Conservation (phyloP, 2,329 filamentous ascomycete species). For the Diaporthe citriasiana region DNA sequence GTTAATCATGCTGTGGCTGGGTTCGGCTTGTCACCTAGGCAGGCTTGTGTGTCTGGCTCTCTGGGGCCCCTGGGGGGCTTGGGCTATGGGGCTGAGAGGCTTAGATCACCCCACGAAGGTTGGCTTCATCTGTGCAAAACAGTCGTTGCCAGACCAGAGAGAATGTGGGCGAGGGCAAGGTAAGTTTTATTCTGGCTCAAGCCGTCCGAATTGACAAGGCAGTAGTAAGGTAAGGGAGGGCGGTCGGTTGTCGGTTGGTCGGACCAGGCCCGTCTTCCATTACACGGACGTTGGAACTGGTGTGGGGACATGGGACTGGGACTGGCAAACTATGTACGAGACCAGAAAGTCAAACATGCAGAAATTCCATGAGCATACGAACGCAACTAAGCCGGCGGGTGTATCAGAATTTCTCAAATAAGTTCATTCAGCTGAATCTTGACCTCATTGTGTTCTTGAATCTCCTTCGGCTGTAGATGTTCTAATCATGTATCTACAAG, state of each 20-base stretch:
- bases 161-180: not conserved
- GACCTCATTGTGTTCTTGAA: too few relatives aligned
- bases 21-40: not conserved
- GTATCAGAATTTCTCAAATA: too few relatives aligned
- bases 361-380: too few relatives aligned
- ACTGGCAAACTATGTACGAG: too few relatives aligned
- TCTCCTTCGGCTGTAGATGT: too few relatives aligned
- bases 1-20: conserved; percentile 34
- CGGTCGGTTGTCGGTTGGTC: not conserved
- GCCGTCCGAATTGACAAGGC: conserved; percentile 9
- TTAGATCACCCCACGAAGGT: not conserved
- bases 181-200: not conserved
- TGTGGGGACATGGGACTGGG: not conserved
- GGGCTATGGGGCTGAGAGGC: conserved; percentile 13
- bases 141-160: not conserved
- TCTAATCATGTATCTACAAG: too few relatives aligned
- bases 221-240: too few relatives aligned
- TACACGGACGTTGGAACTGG: conserved; percentile 12
- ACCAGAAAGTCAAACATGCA: too few relatives aligned
- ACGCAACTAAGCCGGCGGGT: too few relatives aligned
- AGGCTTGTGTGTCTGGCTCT: not conserved
- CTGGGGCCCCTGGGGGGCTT: not conserved
- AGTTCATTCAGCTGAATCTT: too few relatives aligned
- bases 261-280: not conserved
- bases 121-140: conserved; percentile 19